Base-by-base conservation (phyloP, 139 green algal species). In the Raphidocelis subcapitata region DNA sequence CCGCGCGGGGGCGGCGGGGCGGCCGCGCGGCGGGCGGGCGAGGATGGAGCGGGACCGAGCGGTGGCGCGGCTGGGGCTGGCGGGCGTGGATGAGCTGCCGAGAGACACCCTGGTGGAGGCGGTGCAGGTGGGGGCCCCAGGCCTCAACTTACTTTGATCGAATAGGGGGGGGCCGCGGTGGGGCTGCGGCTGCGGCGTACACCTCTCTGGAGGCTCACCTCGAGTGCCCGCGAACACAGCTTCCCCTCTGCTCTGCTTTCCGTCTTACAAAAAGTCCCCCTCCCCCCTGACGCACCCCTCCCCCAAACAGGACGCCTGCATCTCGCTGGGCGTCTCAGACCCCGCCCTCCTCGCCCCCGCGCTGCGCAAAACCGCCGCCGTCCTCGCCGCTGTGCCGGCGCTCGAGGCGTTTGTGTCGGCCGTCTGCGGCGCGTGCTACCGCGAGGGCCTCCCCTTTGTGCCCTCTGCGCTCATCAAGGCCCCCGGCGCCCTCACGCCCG, bases 301-400 rank as follows among this genome's bases (percentile, higher is more conserved):
- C 8, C 31, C 8, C 29, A 5, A n/a, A 3, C 81, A 94, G 85
- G 88, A 94, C 67, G 80, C 81, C 0, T 93, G 88, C 81, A 77
- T 94, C 0, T 77, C 86, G 67, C 71, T 95, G 69, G 86, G 94
- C 62, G 67, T 93, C 36, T 44, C 51, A 18, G 86, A 92, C 31
- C 80, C 85, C 36, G 91, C 86, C 0, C 35, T 57, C 23, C 76
- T 93, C 65, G 26, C 59, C 46, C 60, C 70, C n/a, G 62, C 52
- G 46, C 61, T 77, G 61, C 23, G 33, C 23, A 69, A 70, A 49
- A 63, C 63, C 24, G 62, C 60, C 24, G 47, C 61, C 54, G 69
- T 76, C 29, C 62, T 73, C 3, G 65, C 68, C 4, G 76, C 77
- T 0, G 57, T 83, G 14, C 72, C 76, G 5, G 80, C 84, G 70